Evolutionary conservation across 129 eudicot species (phyloP).

Genomic region (Pittosporum tobira): DNA sequence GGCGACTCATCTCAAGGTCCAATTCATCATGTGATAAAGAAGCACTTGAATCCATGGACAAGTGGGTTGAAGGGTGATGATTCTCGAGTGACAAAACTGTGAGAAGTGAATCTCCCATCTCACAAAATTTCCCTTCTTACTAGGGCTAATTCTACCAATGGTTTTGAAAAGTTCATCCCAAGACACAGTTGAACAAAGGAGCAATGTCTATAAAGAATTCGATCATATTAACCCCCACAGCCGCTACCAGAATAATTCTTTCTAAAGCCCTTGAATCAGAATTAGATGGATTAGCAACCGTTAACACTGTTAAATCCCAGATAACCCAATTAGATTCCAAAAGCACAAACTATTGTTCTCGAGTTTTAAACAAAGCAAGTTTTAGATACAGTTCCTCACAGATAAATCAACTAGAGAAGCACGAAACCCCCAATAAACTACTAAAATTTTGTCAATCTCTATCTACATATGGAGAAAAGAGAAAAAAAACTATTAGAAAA

Average conservation of each 20-base stretch:
- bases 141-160: constrained; percentile 12
- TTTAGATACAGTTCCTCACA: neutral
- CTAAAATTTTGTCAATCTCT: too few species aligned
- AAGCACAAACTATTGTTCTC: too few species aligned
- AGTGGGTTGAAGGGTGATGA: constrained; percentile 68
- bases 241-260: neutral
- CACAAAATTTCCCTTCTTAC: constrained; percentile 26
- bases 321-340: neutral
- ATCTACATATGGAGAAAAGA: too few species aligned
- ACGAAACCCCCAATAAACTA: constrained; percentile 14
- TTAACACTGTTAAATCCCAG: constrained; percentile 7
- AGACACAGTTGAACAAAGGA: constrained; percentile 12
- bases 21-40: constrained; percentile 65
- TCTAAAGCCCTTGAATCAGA: constrained; percentile 12
- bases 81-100: constrained; percentile 50
- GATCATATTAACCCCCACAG: constrained; percentile 14
- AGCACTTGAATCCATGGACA: constrained; percentile 83
- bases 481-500: too few species aligned
- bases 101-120: constrained; percentile 57
- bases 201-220: constrained; percentile 21
- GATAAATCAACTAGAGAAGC: constrained; percentile 12
- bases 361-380: too few species aligned
- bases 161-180: constrained; percentile 23
- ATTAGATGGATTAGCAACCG: constrained; percentile 8
- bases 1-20: constrained; percentile 75